phyloP scores from a whole-genome alignment of 176 grass and related monocot genomes.

The Avena eriantha region DNA sequence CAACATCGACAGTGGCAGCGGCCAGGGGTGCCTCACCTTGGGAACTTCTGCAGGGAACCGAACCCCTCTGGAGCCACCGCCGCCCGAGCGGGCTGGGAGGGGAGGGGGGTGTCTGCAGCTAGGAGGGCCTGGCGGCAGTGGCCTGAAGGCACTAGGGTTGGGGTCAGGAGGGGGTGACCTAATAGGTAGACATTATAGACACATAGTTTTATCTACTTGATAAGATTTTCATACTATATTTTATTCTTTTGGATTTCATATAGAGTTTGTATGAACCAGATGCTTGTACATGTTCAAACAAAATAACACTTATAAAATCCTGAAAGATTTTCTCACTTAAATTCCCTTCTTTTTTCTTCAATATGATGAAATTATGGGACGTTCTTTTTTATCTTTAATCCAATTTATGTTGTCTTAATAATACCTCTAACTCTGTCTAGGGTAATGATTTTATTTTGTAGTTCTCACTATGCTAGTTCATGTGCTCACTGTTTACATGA shows the following conservation, averaged over 20 bases:
- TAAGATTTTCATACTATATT: not conserved
- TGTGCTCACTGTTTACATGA: not conserved
- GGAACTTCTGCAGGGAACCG: too few relatives aligned
- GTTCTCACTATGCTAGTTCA: not conserved
- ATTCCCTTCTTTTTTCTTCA: not conserved
- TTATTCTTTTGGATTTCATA: not conserved
- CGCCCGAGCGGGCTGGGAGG: too few relatives aligned
- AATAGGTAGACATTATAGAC: not conserved
- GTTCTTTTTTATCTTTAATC: not conserved
- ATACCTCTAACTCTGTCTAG: not conserved
- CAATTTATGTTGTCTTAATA: not conserved
- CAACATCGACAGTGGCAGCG: too few relatives aligned
- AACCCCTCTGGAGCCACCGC: too few relatives aligned
- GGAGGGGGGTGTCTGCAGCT: too few relatives aligned
- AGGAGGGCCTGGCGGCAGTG: too few relatives aligned
- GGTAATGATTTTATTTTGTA: not conserved
- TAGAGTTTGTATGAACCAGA: not conserved
- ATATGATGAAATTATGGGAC: not conserved
- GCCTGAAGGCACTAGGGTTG: too few relatives aligned
- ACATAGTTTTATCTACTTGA: not conserved
- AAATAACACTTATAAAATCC: not conserved
- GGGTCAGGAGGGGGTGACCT: too few relatives aligned
- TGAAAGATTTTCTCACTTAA: not conserved
- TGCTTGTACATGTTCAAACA: not conserved
- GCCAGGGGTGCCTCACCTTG: too few relatives aligned